Base-by-base conservation (phyloP, 345 rosid species). In the Clarkia xantiana region DNA sequence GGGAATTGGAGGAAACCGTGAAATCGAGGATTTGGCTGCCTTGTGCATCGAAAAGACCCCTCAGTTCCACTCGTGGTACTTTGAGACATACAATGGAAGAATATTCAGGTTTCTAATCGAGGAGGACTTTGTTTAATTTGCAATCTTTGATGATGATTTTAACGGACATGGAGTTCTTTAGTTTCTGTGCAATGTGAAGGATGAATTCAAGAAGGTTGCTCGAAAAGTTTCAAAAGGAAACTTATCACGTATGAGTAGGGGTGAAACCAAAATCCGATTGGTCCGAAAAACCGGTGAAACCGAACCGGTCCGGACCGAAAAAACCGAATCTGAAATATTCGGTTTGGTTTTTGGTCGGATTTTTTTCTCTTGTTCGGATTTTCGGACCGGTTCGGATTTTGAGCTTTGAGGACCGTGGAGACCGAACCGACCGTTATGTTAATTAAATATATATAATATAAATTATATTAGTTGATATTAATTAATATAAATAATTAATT, bases 11-110 rank as follows among this genome's bases (percentile, higher is more conserved):
- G 86, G 84, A 29, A 78, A 77, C 57, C 71, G 56, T 15, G 74
- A 68, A 48, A 69, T 73, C 53, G 87, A 79, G 61, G 50, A 49
- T 44, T 52, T 84, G 42, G 87, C 83, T 10, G 60, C 71, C 10
- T 52, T 83, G 73, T 79, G 80, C 50, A 53, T 83, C 61, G 90
- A 81, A 62, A 72, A 58, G 66, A 54, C 68, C 52, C 94, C 94
- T 3, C 62, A 73, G 7, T 87, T 75, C 51, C 96, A 87, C 56
- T 72, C 51, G 60, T 81, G 91, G 91, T 87, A 87, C 62, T 79
- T 77, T 42, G 97, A 84, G 74, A 79, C 97, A 0, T 16, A 68
- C 0, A 59, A 73, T 42, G 73, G 66, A 63, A 77, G 42, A 55
- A 81, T 78, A 17, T 81, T 71, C 17, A 86, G 91, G 3, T 84